These are phyloP conservation scores for Sporisorium exsertum DNA, from an alignment of 1,284 basidiomycete genomes.

Conservation along the genomic window DNA sequence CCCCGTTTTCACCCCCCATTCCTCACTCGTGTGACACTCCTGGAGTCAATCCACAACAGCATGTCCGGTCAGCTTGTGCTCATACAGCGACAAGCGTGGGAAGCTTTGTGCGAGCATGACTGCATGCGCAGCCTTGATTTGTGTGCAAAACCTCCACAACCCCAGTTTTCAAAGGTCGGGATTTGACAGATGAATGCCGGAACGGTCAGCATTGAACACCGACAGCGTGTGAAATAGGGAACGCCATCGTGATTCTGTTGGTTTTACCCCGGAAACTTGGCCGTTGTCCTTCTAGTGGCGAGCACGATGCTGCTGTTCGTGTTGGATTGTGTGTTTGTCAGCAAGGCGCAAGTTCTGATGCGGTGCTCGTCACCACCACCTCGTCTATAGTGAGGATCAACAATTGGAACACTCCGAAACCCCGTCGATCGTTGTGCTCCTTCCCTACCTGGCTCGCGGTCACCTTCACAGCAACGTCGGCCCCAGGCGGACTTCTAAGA, in stretches of 20 bases:
- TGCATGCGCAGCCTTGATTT: not conserved
- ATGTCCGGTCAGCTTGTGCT: not conserved
- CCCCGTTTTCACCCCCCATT: not conserved
- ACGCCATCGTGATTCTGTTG: too few relatives aligned
- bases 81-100: not conserved
- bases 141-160: slow-evolving; percentile 2
- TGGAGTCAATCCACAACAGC: not conserved
- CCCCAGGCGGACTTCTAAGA: too few relatives aligned
- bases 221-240: slow-evolving; percentile 1
- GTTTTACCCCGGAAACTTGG: slow-evolving; percentile 2
- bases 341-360: slow-evolving; percentile 2
- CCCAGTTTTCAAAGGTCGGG: not conserved
- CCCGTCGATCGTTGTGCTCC: not conserved
- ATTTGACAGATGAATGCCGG: slow-evolving; percentile 10
- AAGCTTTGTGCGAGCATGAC: not conserved
- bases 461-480: too few relatives aligned
- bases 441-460: not conserved
- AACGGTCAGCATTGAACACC: not conserved
- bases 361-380: not conserved
- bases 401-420: not conserved
- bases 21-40: not conserved
- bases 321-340: not conserved
- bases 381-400: not conserved
- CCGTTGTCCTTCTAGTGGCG: not conserved
- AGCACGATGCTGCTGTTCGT: not conserved